These are phyloP conservation scores for Eimeria maxima DNA, from an alignment of 169 alveolate species.

Conservation along the genomic window DNA sequence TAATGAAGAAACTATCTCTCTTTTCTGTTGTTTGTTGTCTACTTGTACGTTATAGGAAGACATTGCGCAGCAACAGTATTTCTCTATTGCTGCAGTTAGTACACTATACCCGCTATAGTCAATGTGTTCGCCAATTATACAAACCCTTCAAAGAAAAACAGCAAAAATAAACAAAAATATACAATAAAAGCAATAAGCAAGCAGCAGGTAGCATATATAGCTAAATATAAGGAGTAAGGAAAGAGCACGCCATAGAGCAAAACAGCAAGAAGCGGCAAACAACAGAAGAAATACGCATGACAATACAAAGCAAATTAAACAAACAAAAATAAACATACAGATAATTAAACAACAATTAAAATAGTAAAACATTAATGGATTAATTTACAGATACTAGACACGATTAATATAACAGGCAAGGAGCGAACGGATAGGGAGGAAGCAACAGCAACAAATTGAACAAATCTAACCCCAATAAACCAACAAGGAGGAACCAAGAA, in stretches of 20 bases:
- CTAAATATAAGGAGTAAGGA: too few relatives aligned
- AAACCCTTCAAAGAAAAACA: neutral
- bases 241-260: too few relatives aligned
- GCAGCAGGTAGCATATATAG: too few relatives aligned
- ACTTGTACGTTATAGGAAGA: neutral
- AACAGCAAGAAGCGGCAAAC: too few relatives aligned
- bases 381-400: too few relatives aligned
- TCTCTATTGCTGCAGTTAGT: neutral
- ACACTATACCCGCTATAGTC: constrained; percentile 14
- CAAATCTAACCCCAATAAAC: neutral
- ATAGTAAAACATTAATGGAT: too few relatives aligned
- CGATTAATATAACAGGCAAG: too few relatives aligned
- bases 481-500: too few relatives aligned
- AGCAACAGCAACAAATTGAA: neutral
- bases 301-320: neutral
- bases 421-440: too few relatives aligned
- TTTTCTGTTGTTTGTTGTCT: neutral
- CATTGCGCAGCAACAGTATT: constrained; percentile 16
- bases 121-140: constrained; percentile 27
- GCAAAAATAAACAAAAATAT: too few relatives aligned
- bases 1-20: neutral
- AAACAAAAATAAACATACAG: neutral
- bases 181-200: neutral
- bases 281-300: too few relatives aligned
- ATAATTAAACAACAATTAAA: too few relatives aligned